Evolutionary conservation across 176 grass and related monocot genomes (phyloP), one percentile per base, ranked within the genome.

Genomic region (Oryza officinalis): DNA sequence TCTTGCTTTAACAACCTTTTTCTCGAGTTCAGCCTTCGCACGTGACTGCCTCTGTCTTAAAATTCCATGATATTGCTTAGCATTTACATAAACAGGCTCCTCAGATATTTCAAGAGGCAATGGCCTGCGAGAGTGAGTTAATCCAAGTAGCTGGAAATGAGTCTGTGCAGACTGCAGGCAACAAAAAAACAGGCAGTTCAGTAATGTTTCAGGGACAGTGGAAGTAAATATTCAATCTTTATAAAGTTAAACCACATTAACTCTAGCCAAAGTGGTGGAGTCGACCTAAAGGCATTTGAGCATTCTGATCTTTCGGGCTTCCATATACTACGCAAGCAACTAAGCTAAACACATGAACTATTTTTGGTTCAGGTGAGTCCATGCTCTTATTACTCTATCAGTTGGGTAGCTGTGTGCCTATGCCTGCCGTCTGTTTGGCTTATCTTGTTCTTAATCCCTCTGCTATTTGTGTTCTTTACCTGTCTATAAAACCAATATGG

Each of bases 71-170:
- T 96, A 99, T 85, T 99, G 96, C 77, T 99, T 99, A 17, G 96
- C 91, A 81, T 99, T 98, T 79, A 98, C 96, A 95, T 95, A 98
- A 20, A 98, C 91, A 66, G 93, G 96, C 59, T 99, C 96, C 88
- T 96, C 92, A 0, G 96, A 86, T 75, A 96, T 83, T 79, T 99
- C 91, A 27, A 95, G 91, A 71, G 89, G 96, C 41, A 99, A 94
- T 14, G 96, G 93, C 93, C 96, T 92, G 14, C 96, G 85, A 54
- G 83, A 47, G 27, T 87, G 91, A 49, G 85, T 69, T 82, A 90
- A 74, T 71, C 93, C 91, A 76, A 85, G 79, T 18, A 92, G 46
- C 74, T 94, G 96, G 57, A 85, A 91, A 84, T 94, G 96, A 38
- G 89, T 37, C 91, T 96, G 93, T 46, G 46, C 1, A 52, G 23